Base-by-base conservation (phyloP, 768 basidiomycete species). In the Phanerochaete sordida region DNA sequence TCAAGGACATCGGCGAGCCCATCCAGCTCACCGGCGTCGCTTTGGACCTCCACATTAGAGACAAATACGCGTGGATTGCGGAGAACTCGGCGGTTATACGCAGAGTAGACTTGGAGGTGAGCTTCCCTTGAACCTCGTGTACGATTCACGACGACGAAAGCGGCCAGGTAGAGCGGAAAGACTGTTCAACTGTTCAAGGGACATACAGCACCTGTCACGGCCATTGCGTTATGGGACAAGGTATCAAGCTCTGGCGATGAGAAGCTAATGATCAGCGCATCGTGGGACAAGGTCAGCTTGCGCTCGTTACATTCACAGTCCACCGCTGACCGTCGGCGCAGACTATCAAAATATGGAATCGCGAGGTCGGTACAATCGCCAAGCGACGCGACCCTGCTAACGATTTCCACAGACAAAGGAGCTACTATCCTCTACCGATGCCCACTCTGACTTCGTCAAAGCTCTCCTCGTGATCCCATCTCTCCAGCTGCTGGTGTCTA, bases 251-350 rank as follows among this genome's bases (percentile, higher is more conserved):
- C 77, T 37, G 75, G 72, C 15, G 75, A 80, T 58, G 73, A 70
- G 13, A 77, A 79, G 62, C 70, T 90, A 8, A 74, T 99, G 37
- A 81, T 98, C 63, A 93, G 91, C 46, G 95, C 91, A 23, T 95
- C 95, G 48, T 99, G 97, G 97, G 97, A 99, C 71, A 87, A 84
- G 74, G 91, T 84, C n/a, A n/a, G n/a, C n/a, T n/a, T n/a, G n/a
- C n/a, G n/a, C n/a, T n/a, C n/a, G n/a, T n/a, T n/a, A n/a, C n/a
- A n/a, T n/a, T n/a, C n/a, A n/a, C n/a, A n/a, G n/a, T n/a, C n/a
- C n/a, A n/a, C n/a, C n/a, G n/a, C n/a, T n/a, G n/a, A n/a, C n/a
- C n/a, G n/a, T n/a, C n/a, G n/a, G n/a, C n/a, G 8, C 67, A 98
- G 93, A 87, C 87, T 0, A 91, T 99, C 73, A 89, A 85, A 70